Evolutionary conservation across 331 rosid genomes (phyloP), one percentile per base, ranked within the genome.

Genomic region (Prunus yedoensis): DNA sequence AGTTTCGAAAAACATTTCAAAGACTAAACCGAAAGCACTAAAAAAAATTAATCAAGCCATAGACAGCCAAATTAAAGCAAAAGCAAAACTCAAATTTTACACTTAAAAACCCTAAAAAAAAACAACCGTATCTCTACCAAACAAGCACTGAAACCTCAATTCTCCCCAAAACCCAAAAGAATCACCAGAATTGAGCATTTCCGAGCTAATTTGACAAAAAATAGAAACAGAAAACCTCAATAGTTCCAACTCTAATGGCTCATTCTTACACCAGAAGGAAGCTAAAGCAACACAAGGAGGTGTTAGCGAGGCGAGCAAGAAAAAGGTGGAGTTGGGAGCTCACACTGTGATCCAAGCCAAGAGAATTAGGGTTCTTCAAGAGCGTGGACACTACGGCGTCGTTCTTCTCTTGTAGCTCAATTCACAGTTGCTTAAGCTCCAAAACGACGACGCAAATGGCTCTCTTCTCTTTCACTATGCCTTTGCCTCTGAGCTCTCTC

Each of bases 301-400:
- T 23, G 20, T 49, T n/a, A 23, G 20, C n/a, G 51, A 30, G 59
- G 41, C 69, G 25, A 77, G 81, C n/a, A 14, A 15, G 52, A 15
- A 41, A 71, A 53, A 4, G 38, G 32, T 52, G 77, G 30, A 80
- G 76, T 78, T 61, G 41, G 76, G 68, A 74, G 84, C 80, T 73
- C 56, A 72, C 68, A 69, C 71, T 54, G 81, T 87, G 86, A 84
- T 87, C 88, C 79, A 79, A 71, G 77, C 75, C 46, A 27, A 20
- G 59, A 23, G 74, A 73, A 77, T 70, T 84, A 76, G 81, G 78
- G 79, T 59, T 79, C 75, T 78, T 54, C 66, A 77, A 60, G 54
- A 76, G 51, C 74, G 60, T 25, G 52, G 59, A 45, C 56, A 49
- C 50, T 70, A 65, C 86, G 80, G 62, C 70, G 77, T 53, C 79